Evolutionary conservation across 441 rosid species (phyloP).

Genomic region (Pelargonium citronellum): DNA sequence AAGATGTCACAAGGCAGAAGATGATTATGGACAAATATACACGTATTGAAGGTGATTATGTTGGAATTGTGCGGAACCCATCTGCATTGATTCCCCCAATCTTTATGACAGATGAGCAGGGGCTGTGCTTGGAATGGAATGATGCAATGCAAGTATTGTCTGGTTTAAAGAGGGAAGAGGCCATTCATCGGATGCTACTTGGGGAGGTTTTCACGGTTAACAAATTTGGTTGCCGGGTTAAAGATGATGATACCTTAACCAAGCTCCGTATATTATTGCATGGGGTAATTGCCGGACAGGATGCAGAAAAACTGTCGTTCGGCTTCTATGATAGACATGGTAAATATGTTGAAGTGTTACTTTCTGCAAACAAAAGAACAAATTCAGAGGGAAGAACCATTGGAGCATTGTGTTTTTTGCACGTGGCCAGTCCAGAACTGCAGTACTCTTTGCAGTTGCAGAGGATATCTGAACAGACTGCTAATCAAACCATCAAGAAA

Average conservation of each 20-base stretch:
- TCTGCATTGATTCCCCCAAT: conserved; percentile 77
- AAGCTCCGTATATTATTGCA: conserved; percentile 56
- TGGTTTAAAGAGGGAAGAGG: conserved; percentile 70
- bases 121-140: conserved; percentile 77
- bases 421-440: conserved; percentile 71
- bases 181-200: conserved; percentile 47
- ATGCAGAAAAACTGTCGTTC: conserved; percentile 49
- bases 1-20: conserved; percentile 69
- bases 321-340: conserved; percentile 64
- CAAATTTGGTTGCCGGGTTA: conserved; percentile 54
- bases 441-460: conserved; percentile 69
- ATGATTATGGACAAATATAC: conserved; percentile 46
- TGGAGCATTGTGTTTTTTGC: conserved; percentile 67
- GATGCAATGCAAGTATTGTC: conserved; percentile 73
- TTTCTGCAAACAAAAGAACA: conserved; percentile 55
- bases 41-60: conserved; percentile 63
- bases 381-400: conserved; percentile 52
- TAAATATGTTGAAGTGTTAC: conserved; percentile 55
- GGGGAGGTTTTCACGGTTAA: conserved; percentile 69
- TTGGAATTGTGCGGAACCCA: conserved; percentile 58
- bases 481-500: conserved; percentile 46
- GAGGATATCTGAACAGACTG: conserved; percentile 63
- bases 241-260: conserved; percentile 61
- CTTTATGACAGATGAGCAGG: conserved; percentile 59
- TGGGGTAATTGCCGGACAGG: conserved; percentile 50